phyloP scores from a whole-genome alignment of 1,139 yeast species.

The Taphrina pruni region DNA sequence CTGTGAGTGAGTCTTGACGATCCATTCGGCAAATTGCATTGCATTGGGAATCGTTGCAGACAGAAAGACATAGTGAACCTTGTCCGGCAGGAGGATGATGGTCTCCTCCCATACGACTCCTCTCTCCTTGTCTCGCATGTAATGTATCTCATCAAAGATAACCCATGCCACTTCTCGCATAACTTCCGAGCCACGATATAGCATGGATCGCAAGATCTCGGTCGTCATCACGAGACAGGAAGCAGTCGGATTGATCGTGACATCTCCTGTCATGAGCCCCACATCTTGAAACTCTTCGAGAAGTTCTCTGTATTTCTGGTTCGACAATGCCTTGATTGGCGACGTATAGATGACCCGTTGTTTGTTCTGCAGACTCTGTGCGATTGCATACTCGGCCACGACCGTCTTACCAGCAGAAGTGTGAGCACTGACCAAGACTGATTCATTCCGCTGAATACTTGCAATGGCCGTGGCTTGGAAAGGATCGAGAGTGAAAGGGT shows the following conservation, averaged over 20 bases:
- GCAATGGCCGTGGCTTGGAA: slow-evolving; percentile 96
- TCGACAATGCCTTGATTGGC: slow-evolving; percentile 94
- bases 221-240: slow-evolving; percentile 98
- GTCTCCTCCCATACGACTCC: slow-evolving; percentile 99
- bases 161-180: slow-evolving; percentile 96
- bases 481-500: slow-evolving; percentile 92
- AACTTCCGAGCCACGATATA: slow-evolving; percentile 90
- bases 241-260: slow-evolving; percentile 94
- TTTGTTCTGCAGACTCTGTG: slow-evolving; percentile 85
- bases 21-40: slow-evolving; percentile 98
- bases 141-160: slow-evolving; percentile 95
- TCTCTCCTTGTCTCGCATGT: slow-evolving; percentile 86
- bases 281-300: slow-evolving; percentile 93
- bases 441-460: slow-evolving; percentile 89
- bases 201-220: slow-evolving; percentile 92
- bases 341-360: slow-evolving; percentile 96
- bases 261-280: slow-evolving; percentile 98
- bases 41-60: slow-evolving; percentile 99
- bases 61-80: slow-evolving; percentile 82
- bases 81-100: slow-evolving; percentile 90
- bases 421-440: slow-evolving; percentile 97
- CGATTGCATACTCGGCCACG: slow-evolving; percentile 98
- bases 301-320: slow-evolving; percentile 93
- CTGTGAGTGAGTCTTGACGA: slow-evolving; percentile 89
- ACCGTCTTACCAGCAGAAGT: slow-evolving; percentile 99